These are phyloP conservation scores for Aspergillus glaucus DNA, from an alignment of 2,329 filamentous ascomycete species.

Conservation along the genomic window DNA sequence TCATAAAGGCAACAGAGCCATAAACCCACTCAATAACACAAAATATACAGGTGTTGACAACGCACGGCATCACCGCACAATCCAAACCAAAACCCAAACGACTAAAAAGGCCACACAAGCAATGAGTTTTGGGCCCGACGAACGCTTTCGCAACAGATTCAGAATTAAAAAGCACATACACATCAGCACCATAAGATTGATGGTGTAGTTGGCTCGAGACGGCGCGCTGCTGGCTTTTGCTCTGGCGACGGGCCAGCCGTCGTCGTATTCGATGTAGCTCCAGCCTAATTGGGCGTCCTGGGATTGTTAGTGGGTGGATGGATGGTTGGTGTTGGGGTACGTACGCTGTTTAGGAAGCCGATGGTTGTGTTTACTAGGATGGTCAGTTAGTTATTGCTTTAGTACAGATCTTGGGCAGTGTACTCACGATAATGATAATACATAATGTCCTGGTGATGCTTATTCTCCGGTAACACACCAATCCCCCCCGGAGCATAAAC, in stretches of 20 bases:
- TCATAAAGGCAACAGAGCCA: too few relatives aligned
- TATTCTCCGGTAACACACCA: constrained; percentile 24
- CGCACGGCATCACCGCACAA: not conserved
- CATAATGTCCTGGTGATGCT: constrained; percentile 24
- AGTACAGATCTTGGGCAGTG: not conserved
- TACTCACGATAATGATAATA: constrained; percentile 36
- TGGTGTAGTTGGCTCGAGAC: not conserved
- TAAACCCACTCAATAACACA: not conserved
- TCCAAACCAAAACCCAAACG: constrained; percentile 5
- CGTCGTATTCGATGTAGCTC: constrained; percentile 30
- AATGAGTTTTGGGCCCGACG: constrained; percentile 3
- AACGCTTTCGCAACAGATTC: not conserved
- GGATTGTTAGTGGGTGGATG: not conserved
- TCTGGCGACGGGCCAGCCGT: constrained; percentile 31
- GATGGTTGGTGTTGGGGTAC: constrained; percentile 4
- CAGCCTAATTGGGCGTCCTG: constrained; percentile 34
- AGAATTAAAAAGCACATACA: constrained; percentile 13
- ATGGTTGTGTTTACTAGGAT: constrained; percentile 25
- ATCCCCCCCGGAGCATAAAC: constrained; percentile 36
- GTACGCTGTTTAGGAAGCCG: constrained; percentile 22
- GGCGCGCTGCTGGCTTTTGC: not conserved
- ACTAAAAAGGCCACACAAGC: constrained; percentile 5
- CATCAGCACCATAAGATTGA: constrained; percentile 6
- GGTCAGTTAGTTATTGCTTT: not conserved
- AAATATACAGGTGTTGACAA: not conserved